Conservation (phyloP, 768 basidiomycete species). For the Pleurotus giganteus region DNA sequence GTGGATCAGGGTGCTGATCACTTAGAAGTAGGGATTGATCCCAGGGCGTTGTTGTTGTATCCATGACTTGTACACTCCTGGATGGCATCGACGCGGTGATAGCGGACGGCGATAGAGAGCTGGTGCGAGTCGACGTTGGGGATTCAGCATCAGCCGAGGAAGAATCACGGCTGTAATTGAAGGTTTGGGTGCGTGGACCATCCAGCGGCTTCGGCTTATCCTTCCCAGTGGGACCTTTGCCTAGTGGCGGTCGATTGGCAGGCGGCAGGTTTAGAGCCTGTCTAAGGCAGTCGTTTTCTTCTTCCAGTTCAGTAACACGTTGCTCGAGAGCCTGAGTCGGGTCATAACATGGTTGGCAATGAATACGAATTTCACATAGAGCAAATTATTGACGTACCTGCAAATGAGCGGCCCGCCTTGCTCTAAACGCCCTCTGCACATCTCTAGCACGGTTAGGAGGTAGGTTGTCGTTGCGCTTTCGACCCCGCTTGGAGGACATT, state of each 20-base stretch:
- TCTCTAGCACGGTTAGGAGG: conserved; percentile 84
- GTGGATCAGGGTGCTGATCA: conserved; percentile 39
- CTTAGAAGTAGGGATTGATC: conserved; percentile 53
- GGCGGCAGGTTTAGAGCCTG: conserved; percentile 72
- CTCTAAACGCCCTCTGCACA: conserved; percentile 87
- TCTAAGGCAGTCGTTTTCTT: conserved; percentile 76
- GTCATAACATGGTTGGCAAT: conserved; percentile 25
- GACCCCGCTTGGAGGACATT: conserved; percentile 87
- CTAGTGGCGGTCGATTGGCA: conserved; percentile 67
- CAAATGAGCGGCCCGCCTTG: conserved; percentile 83
- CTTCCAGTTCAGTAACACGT: conserved; percentile 79
- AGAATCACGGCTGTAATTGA: conserved; percentile 40
- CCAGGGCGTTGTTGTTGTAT: conserved; percentile 47
- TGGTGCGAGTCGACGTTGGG: conserved; percentile 50
- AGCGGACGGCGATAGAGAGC: conserved; percentile 63
- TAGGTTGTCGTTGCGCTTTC: conserved; percentile 79
- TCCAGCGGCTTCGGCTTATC: conserved; percentile 69
- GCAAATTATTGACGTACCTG: conserved; percentile 47
- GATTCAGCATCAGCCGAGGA: conserved; percentile 39
- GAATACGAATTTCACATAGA: conserved; percentile 42
- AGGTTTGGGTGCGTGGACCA: conserved; percentile 22
- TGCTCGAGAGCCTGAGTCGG: conserved; percentile 69
- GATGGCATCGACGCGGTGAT: conserved; percentile 50
- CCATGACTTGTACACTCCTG: conserved; percentile 45
- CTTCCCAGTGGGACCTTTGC: conserved; percentile 86